A percentile compares a stretch with the other conserved stretches of the same genome.
Conservation (phyloP, 2,329 filamentous ascomycete genomes). For the Coniella vitis region DNA sequence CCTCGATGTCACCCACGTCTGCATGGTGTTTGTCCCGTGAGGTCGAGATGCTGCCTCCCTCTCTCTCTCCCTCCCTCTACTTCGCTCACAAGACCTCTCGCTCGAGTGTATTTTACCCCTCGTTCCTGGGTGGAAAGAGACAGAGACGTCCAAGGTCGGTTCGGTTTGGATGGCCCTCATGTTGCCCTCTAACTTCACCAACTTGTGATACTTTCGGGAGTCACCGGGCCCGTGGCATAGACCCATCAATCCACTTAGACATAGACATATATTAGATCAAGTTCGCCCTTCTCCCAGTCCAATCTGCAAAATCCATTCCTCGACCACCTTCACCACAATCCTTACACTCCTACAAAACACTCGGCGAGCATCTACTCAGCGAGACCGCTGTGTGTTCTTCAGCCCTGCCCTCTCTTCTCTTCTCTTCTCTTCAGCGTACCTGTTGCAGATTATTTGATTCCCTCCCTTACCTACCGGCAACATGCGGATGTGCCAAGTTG, state of each 20-base stretch:
- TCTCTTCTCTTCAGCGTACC: neutral
- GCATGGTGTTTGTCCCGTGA: conserved; percentile 14
- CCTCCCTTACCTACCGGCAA: neutral
- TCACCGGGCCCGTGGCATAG: conserved; percentile 3
- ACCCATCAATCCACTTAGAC: neutral
- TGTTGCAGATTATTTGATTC: too few relatives aligned
- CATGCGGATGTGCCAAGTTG: conserved; percentile 13
- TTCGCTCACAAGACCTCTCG: conserved; percentile 13
- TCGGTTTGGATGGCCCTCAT: too few relatives aligned
- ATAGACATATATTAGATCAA: conserved; percentile 6
- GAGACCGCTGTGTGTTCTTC: neutral
- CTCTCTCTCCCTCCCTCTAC: too few relatives aligned
- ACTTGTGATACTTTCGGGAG: conserved; percentile 1
- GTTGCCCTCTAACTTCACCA: neutral
- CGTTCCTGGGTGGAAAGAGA: too few relatives aligned
- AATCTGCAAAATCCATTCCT: neutral
- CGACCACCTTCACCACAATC: neutral
- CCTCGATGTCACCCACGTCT: conserved; percentile 10
- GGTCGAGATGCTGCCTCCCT: conserved; percentile 1
- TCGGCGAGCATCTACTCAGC: neutral
- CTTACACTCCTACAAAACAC: neutral
- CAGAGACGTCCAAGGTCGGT: too few relatives aligned
- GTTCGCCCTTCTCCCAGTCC: too few relatives aligned
- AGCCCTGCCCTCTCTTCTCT: neutral
- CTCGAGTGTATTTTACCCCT: neutral